These are phyloP conservation scores for Earliella scabrosa DNA, from an alignment of 1,284 basidiomycete genomes.

Conservation along the genomic window DNA sequence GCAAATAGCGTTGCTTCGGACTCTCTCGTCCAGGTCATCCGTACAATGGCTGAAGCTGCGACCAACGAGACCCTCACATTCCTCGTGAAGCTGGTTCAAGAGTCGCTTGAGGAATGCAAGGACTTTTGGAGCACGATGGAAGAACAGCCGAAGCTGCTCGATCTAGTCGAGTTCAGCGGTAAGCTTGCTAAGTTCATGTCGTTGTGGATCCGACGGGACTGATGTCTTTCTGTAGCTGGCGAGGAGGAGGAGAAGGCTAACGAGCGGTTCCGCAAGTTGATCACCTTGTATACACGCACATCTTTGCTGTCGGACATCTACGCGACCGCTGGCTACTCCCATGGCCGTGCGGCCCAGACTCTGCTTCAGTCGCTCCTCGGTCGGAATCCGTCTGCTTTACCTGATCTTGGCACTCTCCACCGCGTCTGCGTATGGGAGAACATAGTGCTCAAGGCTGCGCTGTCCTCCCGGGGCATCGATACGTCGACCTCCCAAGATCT, in stretches of 20 bases:
- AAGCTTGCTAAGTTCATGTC: constrained; percentile 8
- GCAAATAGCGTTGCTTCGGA: constrained; percentile 82
- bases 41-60: constrained; percentile 87
- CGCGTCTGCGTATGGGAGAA: constrained; percentile 89
- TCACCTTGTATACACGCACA: constrained; percentile 79
- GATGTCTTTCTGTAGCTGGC: constrained; percentile 34
- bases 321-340: constrained; percentile 84
- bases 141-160: constrained; percentile 62
- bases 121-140: constrained; percentile 69
- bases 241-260: constrained; percentile 62
- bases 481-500: constrained; percentile 41
- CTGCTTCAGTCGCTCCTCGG: constrained; percentile 80
- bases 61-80: constrained; percentile 78
- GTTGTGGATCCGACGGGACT: neutral
- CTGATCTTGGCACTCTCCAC: constrained; percentile 82
- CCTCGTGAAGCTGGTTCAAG: constrained; percentile 74
- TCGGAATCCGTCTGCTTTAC: constrained; percentile 66
- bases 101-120: constrained; percentile 72
- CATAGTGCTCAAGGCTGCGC: constrained; percentile 70
- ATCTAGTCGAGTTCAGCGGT: constrained; percentile 63
- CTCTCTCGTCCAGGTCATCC: constrained; percentile 86
- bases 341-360: constrained; percentile 76
- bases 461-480: constrained; percentile 58
- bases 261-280: constrained; percentile 73
- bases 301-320: constrained; percentile 91